Evolutionary conservation across 202 grass and related monocot species (phyloP).

Genomic region (Panicum hallii): DNA sequence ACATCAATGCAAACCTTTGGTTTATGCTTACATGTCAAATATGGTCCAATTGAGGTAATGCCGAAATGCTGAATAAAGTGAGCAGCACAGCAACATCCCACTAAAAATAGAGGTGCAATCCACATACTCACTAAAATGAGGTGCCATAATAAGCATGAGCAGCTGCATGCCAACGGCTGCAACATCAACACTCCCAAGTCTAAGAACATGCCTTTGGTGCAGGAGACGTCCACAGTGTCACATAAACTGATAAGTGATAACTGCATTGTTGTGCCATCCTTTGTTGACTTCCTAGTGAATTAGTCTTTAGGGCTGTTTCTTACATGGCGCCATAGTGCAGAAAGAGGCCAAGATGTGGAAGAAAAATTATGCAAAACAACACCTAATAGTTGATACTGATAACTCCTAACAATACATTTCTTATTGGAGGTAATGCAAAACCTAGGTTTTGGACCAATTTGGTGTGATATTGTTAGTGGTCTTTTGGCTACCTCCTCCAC

Average conservation of each 20-base stretch:
- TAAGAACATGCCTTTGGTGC: not conserved
- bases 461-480: no score
- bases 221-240: not conserved
- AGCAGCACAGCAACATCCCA: not conserved
- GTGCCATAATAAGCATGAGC: not conserved
- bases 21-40: not conserved
- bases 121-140: not conserved
- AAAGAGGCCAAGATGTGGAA: not conserved
- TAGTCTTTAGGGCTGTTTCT: not conserved
- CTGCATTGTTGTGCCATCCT: not conserved
- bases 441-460: no score
- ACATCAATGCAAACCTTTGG: not conserved
- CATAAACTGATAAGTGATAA: not conserved
- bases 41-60: not conserved
- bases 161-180: not conserved
- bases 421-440: not conserved
- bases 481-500: no score
- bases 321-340: not conserved
- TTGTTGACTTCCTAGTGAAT: not conserved
- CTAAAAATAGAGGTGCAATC: not conserved
- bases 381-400: not conserved
- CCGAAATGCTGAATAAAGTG: no score
- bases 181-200: not conserved
- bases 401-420: not conserved
- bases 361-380: not conserved